Conservation (phyloP, 2,329 filamentous ascomycete genomes). For the Hypoxylon sp. region DNA sequence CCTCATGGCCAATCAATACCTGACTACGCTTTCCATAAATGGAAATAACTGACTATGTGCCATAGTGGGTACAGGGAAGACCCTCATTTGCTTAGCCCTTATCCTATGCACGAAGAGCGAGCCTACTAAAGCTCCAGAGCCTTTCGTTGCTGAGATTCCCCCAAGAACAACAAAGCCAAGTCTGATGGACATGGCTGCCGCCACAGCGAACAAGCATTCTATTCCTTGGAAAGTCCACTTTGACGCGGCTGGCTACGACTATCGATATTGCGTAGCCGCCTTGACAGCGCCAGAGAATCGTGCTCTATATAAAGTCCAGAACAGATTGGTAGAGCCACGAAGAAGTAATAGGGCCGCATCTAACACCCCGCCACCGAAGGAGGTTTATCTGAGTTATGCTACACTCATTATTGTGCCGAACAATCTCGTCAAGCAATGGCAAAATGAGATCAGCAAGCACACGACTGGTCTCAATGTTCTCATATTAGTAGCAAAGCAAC, state of each 20-base stretch:
- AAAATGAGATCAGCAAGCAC: constrained; percentile 84
- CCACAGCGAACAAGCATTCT: constrained; percentile 74
- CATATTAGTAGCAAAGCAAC: constrained; percentile 68
- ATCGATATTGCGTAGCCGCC: constrained; percentile 67
- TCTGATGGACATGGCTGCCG: constrained; percentile 83
- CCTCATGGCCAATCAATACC: neutral
- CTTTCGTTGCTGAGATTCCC: constrained; percentile 61
- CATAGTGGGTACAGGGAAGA: constrained; percentile 82
- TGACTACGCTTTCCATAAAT: constrained; percentile 8
- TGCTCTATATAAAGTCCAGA: constrained; percentile 69
- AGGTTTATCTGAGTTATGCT: constrained; percentile 74
- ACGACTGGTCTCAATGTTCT: constrained; percentile 76
- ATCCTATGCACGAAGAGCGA: constrained; percentile 82
- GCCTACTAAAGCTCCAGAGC: constrained; percentile 74
- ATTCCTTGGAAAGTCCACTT: constrained; percentile 80
- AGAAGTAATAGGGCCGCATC: constrained; percentile 57
- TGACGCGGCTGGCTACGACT: constrained; percentile 65
- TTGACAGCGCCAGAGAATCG: constrained; percentile 67
- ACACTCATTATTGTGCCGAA: constrained; percentile 86
- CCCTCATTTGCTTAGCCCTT: constrained; percentile 83
- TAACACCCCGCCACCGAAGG: constrained; percentile 56
- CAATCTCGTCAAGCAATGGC: constrained; percentile 89
- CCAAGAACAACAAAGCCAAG: constrained; percentile 65
- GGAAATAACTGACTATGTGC: constrained; percentile 27
- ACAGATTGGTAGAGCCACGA: constrained; percentile 60